phyloP scores from a whole-genome alignment of 2,329 filamentous ascomycete species.

The Cordyceps farinosa region DNA sequence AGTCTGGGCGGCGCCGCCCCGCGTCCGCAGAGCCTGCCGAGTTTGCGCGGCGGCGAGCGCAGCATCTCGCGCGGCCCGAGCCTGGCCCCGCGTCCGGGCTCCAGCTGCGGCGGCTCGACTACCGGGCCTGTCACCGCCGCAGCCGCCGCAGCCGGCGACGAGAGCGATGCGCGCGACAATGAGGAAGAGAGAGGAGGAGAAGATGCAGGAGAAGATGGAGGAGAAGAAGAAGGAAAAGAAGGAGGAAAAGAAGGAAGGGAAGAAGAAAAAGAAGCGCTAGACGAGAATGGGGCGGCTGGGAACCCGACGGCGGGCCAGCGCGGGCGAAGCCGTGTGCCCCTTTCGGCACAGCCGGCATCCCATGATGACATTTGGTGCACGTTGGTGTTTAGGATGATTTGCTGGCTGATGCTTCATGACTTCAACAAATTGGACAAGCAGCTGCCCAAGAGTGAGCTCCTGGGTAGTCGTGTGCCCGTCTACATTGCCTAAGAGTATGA shows the following conservation, averaged over 20 bases:
- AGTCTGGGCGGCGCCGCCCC: slow-evolving; percentile 24
- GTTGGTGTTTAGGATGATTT: slow-evolving; percentile 55
- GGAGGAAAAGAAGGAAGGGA: too few species aligned
- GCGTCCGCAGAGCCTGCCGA: slow-evolving; percentile 25
- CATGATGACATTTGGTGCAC: slow-evolving; percentile 51
- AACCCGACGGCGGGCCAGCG: slow-evolving; percentile 24
- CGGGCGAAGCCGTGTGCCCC: slow-evolving; percentile 29
- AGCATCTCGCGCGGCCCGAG: slow-evolving; percentile 8
- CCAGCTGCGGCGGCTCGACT: slow-evolving; percentile 6
- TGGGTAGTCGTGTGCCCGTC: slow-evolving; percentile 53
- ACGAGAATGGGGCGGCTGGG: background rate
- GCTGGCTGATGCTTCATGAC: slow-evolving; percentile 56
- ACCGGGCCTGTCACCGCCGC: background rate
- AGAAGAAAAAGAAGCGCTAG: background rate
- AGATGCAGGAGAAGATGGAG: too few species aligned
- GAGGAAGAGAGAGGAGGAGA: background rate
- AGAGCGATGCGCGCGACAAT: background rate
- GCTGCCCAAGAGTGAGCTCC: slow-evolving; percentile 49
- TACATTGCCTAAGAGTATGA: slow-evolving; percentile 39
- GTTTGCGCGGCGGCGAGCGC: slow-evolving; percentile 10
- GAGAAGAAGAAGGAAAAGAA: too few species aligned
- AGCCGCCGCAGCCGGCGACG: background rate
- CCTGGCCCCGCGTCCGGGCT: slow-evolving; percentile 5
- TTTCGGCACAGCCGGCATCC: slow-evolving; percentile 27
- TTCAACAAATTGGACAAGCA: slow-evolving; percentile 54